Evolutionary conservation across 208 protist genomes (phyloP).

Genomic region (Porcisia hertigi): DNA sequence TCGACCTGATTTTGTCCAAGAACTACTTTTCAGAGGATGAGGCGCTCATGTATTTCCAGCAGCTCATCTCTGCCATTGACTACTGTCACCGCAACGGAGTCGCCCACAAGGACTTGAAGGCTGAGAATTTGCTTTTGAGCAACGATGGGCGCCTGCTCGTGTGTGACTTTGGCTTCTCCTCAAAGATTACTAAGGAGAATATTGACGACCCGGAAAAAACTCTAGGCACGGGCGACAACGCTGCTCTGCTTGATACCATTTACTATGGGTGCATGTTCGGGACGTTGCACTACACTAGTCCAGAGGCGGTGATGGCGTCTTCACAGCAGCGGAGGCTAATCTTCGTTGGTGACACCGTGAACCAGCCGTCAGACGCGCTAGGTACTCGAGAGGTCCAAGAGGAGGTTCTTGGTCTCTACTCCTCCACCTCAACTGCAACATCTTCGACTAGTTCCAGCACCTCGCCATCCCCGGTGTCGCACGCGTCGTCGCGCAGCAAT

Average conservation of each 20-base stretch:
- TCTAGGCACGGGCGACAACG: conserved; percentile 38
- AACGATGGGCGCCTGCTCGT: conserved; percentile 74
- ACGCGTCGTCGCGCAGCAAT: conserved; percentile 15
- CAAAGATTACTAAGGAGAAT: conserved; percentile 53
- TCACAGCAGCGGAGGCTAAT: conserved; percentile 19
- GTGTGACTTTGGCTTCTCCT: conserved; percentile 92
- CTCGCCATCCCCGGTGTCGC: conserved; percentile 12
- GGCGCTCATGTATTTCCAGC: conserved; percentile 92
- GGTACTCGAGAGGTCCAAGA: neutral
- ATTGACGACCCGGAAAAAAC: conserved; percentile 54
- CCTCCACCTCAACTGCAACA: neutral
- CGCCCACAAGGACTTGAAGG: conserved; percentile 90
- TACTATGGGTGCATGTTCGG: conserved; percentile 48
- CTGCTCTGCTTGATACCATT: conserved; percentile 32
- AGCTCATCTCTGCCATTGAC: conserved; percentile 93
- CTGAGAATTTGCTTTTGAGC: conserved; percentile 88
- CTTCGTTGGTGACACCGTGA: conserved; percentile 5
- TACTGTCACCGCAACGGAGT: conserved; percentile 93
- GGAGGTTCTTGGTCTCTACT: neutral
- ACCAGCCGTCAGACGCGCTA: neutral
- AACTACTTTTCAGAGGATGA: conserved; percentile 84
- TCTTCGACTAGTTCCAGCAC: conserved; percentile 17
- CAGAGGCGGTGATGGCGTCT: conserved; percentile 66
- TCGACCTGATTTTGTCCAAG: conserved; percentile 91
- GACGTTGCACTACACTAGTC: conserved; percentile 87